Evolutionary conservation across 345 rosid genomes (phyloP), one percentile per base, ranked within the genome.

Genomic region (Hibiscus mutabilis): DNA sequence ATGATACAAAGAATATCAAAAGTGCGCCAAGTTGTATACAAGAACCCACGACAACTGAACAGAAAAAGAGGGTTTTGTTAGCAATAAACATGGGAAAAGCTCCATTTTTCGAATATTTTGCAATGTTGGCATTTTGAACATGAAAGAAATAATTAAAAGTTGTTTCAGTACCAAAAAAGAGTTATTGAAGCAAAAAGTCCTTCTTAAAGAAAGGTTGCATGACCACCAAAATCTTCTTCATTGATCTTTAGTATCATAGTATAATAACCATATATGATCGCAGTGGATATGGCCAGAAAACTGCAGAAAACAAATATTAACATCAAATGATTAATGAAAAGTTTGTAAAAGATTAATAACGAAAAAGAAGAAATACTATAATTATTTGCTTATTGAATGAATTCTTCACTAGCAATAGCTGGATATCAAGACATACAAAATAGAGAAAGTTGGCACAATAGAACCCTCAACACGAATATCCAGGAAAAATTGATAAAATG

Each of bases 201-300:
- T 80, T 95, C 94, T 81, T 92, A 98, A 72, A 94, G 97, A 52
- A 94, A 91, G 21, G 91, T 83, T 74, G 88, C 91, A 52, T 95
- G 99, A 61, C 99, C 98, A 8, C 99, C 99, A 68, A 82, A 90
- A 25, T 92, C 97, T 81, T 92, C 98, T 83, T 95, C 99, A 35
- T 90, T 97, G 24, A 95, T 65, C 88, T 90, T 92, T 69, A 92
- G 81, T 71, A 92, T 79, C 90, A 92, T 75, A 3, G 89, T 87
- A 61, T 95, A 95, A 81, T 90, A 92, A 10, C 92, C 88, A 53
- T 95, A 92, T 53, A 95, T 64, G 1, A 95, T 86, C 66, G 86
- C 96, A 1, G 99, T 82, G 16, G 97, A 88, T 72, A 92, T 68
- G 52, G 76, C 77, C 72, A 92, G 80, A 82, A 88, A 95, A 27